Evolutionary conservation across 176 grass and related monocot genomes (phyloP).

Genomic region (Melocanna baccifera): DNA sequence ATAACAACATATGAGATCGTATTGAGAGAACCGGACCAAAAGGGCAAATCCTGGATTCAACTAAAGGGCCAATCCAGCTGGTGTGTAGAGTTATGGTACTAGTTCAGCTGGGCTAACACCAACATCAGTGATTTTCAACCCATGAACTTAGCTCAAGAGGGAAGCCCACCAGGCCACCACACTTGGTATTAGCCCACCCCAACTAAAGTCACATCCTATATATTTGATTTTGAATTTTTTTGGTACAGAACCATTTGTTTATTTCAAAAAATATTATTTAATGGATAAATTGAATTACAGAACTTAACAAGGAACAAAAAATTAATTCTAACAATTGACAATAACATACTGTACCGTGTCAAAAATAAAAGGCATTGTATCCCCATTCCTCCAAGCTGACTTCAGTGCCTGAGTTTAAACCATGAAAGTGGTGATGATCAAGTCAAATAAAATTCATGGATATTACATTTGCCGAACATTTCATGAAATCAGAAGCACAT

Average conservation of each 20-base stretch:
- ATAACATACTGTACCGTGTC: slow-evolving; percentile 70
- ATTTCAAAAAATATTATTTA: not conserved
- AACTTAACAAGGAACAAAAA: not conserved
- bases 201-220: not conserved
- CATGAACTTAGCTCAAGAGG: not conserved
- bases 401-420: slow-evolving; percentile 65
- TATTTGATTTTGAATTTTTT: not conserved
- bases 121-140: not conserved
- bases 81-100: not conserved
- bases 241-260: not conserved
- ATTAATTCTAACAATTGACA: slow-evolving; percentile 10
- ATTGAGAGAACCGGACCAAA: not conserved
- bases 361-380: slow-evolving; percentile 92
- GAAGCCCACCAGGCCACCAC: not conserved
- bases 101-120: not conserved
- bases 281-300: not conserved
- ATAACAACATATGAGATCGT: not conserved
- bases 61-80: not conserved
- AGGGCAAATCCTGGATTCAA: slow-evolving; percentile 10
- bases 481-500: not conserved
- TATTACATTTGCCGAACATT: not conserved
- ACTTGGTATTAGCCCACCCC: not conserved
- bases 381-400: slow-evolving; percentile 70
- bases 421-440: not conserved
- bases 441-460: not conserved